phyloP scores from a whole-genome alignment of 768 basidiomycete species.

The Multifurca ochricompacta region DNA sequence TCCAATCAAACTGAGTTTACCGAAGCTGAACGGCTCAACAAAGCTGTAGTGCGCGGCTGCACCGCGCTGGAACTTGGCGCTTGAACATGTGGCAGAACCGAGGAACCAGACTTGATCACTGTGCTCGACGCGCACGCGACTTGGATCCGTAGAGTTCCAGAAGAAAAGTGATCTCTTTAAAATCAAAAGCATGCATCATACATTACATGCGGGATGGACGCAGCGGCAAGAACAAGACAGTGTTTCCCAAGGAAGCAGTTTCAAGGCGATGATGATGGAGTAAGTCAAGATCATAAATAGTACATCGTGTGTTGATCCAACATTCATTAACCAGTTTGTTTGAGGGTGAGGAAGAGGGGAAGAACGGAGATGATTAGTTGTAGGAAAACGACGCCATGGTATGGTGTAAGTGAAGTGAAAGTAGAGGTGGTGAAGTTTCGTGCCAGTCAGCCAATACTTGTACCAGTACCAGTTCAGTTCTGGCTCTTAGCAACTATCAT shows the following conservation, averaged over 20 bases:
- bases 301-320: background rate
- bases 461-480: too few relatives aligned
- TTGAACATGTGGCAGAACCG: constrained; percentile 2
- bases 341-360: background rate
- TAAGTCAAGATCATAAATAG: constrained; percentile 8
- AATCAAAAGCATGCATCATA: constrained; percentile 5
- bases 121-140: constrained; percentile 1
- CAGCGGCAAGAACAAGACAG: constrained; percentile 4
- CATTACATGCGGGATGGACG: constrained; percentile 17
- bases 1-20: constrained; percentile 18
- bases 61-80: constrained; percentile 12
- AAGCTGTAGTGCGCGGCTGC: constrained; percentile 12
- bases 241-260: background rate
- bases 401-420: too few relatives aligned
- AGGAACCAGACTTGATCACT: background rate
- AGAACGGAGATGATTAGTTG: background rate
- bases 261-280: background rate
- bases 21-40: constrained; percentile 14
- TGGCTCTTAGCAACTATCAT: too few relatives aligned
- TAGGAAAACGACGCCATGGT: background rate
- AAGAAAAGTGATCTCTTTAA: constrained; percentile 5
- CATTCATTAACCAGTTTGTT: background rate
- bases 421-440: too few relatives aligned
- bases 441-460: too few relatives aligned
- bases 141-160: background rate